A percentile compares a stretch with the other conserved stretches of the same genome.
phyloP scores from a whole-genome alignment of 805 yeast genomes.

The Debaryomyces tyrocola region DNA sequence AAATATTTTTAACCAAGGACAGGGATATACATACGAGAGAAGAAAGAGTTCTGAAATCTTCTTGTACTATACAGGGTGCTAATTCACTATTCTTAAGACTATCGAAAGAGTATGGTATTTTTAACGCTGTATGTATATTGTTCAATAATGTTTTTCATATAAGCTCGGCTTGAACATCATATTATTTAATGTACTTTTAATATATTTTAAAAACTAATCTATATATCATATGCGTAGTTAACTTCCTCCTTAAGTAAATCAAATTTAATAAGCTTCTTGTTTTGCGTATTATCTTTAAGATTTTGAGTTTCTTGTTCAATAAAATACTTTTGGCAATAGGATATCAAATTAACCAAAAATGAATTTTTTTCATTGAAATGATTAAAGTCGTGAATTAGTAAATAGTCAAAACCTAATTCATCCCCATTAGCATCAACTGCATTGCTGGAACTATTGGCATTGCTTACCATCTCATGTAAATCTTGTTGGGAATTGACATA shows the following conservation, averaged over 20 bases:
- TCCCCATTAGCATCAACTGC: constrained; percentile 6
- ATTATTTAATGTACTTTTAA: no score
- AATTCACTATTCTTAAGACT: constrained; percentile 20
- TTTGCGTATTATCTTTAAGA: constrained; percentile 3
- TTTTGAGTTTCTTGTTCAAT: constrained; percentile 6
- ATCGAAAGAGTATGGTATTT: constrained; percentile 23
- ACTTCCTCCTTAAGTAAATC: constrained; percentile 28
- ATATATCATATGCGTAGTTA: constrained; percentile 1
- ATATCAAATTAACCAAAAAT: constrained; percentile 25
- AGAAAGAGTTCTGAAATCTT: neutral
- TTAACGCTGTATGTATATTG: constrained; percentile 22
- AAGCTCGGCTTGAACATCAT: neutral
- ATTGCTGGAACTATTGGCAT: neutral
- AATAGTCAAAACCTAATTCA: constrained; percentile 21
- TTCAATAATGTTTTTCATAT: constrained; percentile 18
- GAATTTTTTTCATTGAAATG: constrained; percentile 28
- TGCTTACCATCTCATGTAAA: constrained; percentile 1
- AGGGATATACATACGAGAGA: constrained; percentile 6
- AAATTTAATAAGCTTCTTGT: constrained; percentile 14
- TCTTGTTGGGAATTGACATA: constrained; percentile 4
- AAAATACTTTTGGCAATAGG: constrained; percentile 21
- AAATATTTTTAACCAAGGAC: constrained; percentile 8
- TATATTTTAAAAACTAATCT: neutral
- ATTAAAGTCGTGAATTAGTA: constrained; percentile 36
- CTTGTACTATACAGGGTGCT: neutral